A percentile compares a stretch with the other conserved stretches of the same genome.
Conservation (phyloP, 2,329 filamentous ascomycete species). For the Mollisia scopiformis region DNA sequence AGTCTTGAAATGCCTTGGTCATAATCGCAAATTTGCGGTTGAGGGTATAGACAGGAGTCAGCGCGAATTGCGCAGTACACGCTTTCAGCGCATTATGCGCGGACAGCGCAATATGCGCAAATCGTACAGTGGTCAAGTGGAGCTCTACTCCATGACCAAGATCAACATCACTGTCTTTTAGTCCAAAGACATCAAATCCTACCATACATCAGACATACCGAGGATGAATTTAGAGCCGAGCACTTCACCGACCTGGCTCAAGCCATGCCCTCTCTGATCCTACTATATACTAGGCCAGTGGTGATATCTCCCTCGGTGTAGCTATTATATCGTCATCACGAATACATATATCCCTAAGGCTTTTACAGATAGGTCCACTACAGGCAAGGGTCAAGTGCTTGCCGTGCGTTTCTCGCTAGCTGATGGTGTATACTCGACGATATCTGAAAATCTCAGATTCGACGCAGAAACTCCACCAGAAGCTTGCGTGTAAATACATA, state of each 20-base stretch:
- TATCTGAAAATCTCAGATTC: no score
- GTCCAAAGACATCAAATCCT: conserved; percentile 1
- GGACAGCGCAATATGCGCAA: not conserved
- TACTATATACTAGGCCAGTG: conserved; percentile 9
- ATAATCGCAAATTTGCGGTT: no score
- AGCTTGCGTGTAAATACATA: no score
- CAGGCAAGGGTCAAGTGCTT: no score
- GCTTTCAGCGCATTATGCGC: not conserved
- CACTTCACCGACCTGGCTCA: conserved; percentile 7
- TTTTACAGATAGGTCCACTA: no score
- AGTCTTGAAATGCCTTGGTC: no score
- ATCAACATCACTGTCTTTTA: conserved; percentile 14
- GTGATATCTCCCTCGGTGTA: conserved; percentile 9
- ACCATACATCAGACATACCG: conserved; percentile 6
- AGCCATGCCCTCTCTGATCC: conserved; percentile 14
- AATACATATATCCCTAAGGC: conserved; percentile 9
- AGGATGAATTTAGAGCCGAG: conserved; percentile 5
- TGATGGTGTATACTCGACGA: no score
- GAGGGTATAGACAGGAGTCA: no score
- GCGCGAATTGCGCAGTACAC: no score
- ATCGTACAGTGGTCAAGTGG: no score
- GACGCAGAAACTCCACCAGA: no score
- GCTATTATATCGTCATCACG: conserved; percentile 11
- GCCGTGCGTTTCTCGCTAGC: no score
- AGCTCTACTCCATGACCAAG: conserved; percentile 6